Evolutionary conservation across 2,329 filamentous ascomycete species (phyloP).

Genomic region (Pseudogymnoascus sp.): DNA sequence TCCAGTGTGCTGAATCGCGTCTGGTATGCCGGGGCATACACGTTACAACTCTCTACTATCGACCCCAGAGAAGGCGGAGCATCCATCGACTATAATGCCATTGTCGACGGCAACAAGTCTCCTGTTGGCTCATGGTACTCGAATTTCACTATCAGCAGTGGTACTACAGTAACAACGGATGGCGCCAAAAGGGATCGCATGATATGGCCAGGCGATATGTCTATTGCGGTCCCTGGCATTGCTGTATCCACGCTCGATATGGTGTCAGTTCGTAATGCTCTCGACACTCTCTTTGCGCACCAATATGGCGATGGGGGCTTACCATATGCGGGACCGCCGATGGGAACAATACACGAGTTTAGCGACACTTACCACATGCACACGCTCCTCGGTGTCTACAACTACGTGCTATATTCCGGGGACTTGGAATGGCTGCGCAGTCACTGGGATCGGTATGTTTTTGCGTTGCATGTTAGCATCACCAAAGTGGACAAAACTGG

Average conservation of each 20-base stretch:
- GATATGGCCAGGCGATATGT: slow-evolving; percentile 56
- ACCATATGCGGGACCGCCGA: slow-evolving; percentile 43
- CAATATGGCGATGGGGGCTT: slow-evolving; percentile 31
- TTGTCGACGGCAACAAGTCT: slow-evolving; percentile 25
- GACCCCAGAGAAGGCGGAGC: slow-evolving; percentile 30
- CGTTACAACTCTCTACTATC: slow-evolving; percentile 35
- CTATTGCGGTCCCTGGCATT: slow-evolving; percentile 45
- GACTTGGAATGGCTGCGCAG: slow-evolving; percentile 39
- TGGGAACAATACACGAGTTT: slow-evolving; percentile 28
- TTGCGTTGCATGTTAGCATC: slow-evolving; percentile 38
- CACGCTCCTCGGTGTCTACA: slow-evolving; percentile 49
- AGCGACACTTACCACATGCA: slow-evolving; percentile 52
- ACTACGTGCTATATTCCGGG: slow-evolving; percentile 48
- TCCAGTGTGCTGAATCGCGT: slow-evolving; percentile 44
- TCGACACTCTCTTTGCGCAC: slow-evolving; percentile 39
- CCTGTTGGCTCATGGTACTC: slow-evolving; percentile 27
- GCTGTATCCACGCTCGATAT: slow-evolving; percentile 48
- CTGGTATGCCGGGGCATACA: slow-evolving; percentile 44
- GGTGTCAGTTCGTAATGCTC: slow-evolving; percentile 40
- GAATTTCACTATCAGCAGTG: slow-evolving; percentile 28
- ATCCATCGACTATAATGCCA: slow-evolving; percentile 30
- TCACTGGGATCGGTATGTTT: slow-evolving; percentile 42
- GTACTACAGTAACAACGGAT: slow-evolving; percentile 33
- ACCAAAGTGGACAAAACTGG: slow-evolving; percentile 31
- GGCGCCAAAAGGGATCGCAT: slow-evolving; percentile 52